Evolutionary conservation across 2,329 filamentous ascomycete genomes (phyloP).

Genomic region (Colletotrichum viniferum): DNA sequence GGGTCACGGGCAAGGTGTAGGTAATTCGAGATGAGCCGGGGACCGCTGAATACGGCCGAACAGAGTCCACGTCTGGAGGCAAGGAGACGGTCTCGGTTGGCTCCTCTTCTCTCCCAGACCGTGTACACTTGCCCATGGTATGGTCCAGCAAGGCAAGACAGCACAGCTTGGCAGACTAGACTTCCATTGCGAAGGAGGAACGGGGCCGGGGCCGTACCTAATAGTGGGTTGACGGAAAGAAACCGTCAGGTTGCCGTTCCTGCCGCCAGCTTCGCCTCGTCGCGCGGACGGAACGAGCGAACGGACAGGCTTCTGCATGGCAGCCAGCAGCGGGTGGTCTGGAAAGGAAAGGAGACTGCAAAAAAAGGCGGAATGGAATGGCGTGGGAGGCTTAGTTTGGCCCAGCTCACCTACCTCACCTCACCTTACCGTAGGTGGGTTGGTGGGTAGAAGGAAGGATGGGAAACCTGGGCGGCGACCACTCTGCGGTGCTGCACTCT

Average conservation of each 20-base stretch:
- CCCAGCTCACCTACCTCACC: background rate
- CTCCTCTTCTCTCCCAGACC: background rate
- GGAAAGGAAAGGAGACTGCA: background rate
- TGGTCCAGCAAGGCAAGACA: background rate
- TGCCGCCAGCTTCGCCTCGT: background rate
- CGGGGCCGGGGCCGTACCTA: background rate
- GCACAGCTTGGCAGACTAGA: background rate
- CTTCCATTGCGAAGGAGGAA: background rate
- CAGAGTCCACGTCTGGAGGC: background rate
- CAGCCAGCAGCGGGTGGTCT: background rate
- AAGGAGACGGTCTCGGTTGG: background rate
- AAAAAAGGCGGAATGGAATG: conserved; percentile 3
- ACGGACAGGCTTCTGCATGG: background rate
- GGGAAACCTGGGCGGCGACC: conserved; percentile 3
- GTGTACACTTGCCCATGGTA: background rate
- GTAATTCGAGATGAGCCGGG: background rate
- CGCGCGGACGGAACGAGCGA: background rate
- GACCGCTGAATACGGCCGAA: background rate
- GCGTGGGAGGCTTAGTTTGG: conserved; percentile 3
- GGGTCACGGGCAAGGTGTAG: background rate
- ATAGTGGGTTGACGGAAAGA: background rate
- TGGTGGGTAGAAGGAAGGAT: conserved; percentile 6
- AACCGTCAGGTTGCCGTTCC: background rate
- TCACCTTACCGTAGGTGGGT: background rate
- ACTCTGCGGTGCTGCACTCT: background rate